Percentiles rank a stretch among this genome's conserved stretches.
phyloP scores from a whole-genome alignment of 352 stramenopile species.

The Elongisporangium prolatum region DNA sequence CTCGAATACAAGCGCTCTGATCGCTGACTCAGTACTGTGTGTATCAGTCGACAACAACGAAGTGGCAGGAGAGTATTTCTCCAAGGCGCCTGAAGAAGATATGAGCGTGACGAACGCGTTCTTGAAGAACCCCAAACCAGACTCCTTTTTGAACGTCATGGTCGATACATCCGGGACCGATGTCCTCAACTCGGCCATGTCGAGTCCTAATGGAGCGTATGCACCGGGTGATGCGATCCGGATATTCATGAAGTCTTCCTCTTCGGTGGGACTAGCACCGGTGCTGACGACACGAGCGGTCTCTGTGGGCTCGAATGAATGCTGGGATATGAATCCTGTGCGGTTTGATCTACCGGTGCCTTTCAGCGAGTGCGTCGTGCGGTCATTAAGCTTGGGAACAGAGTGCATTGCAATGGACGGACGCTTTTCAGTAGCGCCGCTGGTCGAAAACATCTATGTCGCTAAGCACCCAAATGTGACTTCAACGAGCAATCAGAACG shows the following conservation, averaged over 20 bases:
- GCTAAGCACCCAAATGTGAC: conserved; percentile 17
- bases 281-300: conserved; percentile 16
- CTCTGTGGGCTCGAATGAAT: conserved; percentile 18
- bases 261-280: conserved; percentile 8
- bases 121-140: conserved; percentile 27
- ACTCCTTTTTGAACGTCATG: conserved; percentile 17
- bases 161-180: not conserved
- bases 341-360: conserved; percentile 18
- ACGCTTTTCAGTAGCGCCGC: conserved; percentile 9
- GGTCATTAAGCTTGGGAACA: conserved; percentile 4
- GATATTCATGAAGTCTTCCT: conserved; percentile 15
- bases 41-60: conserved; percentile 49
- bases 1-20: conserved; percentile 20
- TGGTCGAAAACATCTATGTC: conserved; percentile 16
- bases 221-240: conserved; percentile 25
- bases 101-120: conserved; percentile 34
- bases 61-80: conserved; percentile 30
- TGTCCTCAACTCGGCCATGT: not conserved
- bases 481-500: not conserved
- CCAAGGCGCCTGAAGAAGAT: conserved; percentile 14
- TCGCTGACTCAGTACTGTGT: conserved; percentile 44
- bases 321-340: conserved; percentile 15
- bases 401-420: conserved; percentile 8
- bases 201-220: conserved; percentile 6
- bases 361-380: conserved; percentile 7